Evolutionary conservation across 139 green algal genomes (phyloP).

Genomic region (Closterium sp.): DNA sequence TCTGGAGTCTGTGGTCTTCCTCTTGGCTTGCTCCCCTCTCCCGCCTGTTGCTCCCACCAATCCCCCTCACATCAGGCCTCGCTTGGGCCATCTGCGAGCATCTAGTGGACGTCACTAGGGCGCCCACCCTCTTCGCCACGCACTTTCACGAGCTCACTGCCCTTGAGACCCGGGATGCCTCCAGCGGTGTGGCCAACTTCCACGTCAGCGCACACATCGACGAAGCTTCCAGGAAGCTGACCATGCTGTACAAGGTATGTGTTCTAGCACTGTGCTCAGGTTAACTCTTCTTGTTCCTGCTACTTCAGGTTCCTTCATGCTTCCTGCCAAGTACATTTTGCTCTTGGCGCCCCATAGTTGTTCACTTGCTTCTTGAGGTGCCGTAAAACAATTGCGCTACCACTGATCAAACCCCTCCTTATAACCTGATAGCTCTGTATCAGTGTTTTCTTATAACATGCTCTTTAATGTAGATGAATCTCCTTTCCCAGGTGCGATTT

Average conservation of each 20-base stretch:
- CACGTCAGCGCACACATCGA: conserved; percentile 79
- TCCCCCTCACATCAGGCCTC: conserved; percentile 54
- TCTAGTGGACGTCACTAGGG: conserved; percentile 71
- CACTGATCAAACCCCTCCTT: too few relatives aligned
- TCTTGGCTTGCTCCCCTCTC: too few relatives aligned
- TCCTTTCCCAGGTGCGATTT: too few relatives aligned
- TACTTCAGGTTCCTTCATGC: background rate
- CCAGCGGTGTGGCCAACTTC: conserved; percentile 49
- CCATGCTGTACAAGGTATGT: conserved; percentile 89
- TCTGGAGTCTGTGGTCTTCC: too few relatives aligned
- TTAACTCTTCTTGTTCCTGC: background rate
- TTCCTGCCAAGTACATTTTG: background rate
- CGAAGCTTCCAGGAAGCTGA: conserved; percentile 64
- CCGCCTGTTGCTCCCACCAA: background rate
- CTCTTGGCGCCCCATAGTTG: too few relatives aligned
- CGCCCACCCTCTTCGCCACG: conserved; percentile 88
- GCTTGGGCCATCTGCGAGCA: conserved; percentile 95
- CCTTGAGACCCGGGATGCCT: conserved; percentile 48
- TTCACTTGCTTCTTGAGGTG: too few relatives aligned
- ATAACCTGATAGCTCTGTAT: too few relatives aligned
- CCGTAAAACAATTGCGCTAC: too few relatives aligned
- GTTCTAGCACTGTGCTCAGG: background rate
- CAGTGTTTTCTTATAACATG: too few relatives aligned
- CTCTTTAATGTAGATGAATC: too few relatives aligned
- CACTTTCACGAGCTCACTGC: conserved; percentile 98